Evolutionary conservation across 2,329 filamentous ascomycete species (phyloP).

Genomic region (Colletotrichum sp.): DNA sequence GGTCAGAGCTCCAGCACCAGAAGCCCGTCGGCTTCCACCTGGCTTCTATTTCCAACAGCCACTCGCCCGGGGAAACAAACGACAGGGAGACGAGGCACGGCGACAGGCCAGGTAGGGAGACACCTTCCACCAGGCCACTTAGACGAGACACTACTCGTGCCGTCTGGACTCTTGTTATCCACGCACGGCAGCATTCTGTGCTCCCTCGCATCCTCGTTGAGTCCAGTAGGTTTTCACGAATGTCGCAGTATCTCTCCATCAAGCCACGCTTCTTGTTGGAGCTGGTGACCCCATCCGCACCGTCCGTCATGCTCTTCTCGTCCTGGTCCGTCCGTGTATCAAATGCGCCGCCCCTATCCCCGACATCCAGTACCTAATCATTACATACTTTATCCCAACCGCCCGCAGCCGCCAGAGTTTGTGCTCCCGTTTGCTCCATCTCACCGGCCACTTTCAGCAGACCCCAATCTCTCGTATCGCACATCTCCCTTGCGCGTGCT

Average conservation of each 20-base stretch:
- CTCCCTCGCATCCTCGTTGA: neutral
- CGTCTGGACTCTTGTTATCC: neutral
- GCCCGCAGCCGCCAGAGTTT: neutral
- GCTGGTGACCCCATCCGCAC: neutral
- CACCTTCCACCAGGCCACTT: neutral
- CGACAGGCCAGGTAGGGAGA: neutral
- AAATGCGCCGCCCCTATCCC: neutral
- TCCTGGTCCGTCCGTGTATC: neutral
- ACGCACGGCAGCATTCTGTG: neutral
- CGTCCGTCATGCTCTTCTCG: neutral
- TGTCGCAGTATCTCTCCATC: neutral
- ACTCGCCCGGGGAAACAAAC: neutral
- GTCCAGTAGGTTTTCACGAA: neutral
- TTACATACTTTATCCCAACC: neutral
- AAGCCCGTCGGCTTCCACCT: neutral
- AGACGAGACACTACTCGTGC: neutral
- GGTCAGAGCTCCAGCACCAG: neutral
- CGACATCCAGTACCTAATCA: neutral
- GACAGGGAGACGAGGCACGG: neutral
- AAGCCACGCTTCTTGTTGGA: neutral
- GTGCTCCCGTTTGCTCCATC: neutral
- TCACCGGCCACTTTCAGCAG: neutral
- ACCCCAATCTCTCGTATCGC: neutral
- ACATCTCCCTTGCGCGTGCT: neutral
- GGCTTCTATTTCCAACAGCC: neutral